Percentiles rank a stretch among this genome's conserved stretches.
Evolutionary conservation across 1,139 yeast genomes (phyloP).

Genomic region (Pichia sorboxylosa): DNA sequence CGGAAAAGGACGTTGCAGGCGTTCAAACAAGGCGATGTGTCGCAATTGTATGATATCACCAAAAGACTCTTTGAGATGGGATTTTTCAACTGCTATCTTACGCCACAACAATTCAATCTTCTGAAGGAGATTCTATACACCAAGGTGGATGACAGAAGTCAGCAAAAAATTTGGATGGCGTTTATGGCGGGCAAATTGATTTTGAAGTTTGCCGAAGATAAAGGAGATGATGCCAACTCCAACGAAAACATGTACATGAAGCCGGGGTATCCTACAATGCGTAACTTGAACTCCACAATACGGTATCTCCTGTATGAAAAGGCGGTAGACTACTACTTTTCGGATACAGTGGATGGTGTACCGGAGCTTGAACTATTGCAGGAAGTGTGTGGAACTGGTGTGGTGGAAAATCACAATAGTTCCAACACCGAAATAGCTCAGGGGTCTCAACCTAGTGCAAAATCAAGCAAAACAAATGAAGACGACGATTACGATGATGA

Average conservation of each 20-base stretch:
- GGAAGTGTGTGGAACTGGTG: not conserved
- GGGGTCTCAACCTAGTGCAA: not conserved
- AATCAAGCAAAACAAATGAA: slow-evolving; percentile 5
- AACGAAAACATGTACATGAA: slow-evolving; percentile 26
- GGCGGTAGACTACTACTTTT: slow-evolving; percentile 42
- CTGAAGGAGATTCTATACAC: slow-evolving; percentile 33
- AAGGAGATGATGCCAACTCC: slow-evolving; percentile 9
- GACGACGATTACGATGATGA: slow-evolving; percentile 2
- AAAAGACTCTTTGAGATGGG: slow-evolving; percentile 35
- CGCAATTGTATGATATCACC: slow-evolving; percentile 35
- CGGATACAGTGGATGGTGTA: not conserved
- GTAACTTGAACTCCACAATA: slow-evolving; percentile 48
- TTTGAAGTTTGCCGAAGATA: slow-evolving; percentile 24
- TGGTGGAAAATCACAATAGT: not conserved
- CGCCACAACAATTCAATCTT: slow-evolving; percentile 50
- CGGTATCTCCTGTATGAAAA: slow-evolving; percentile 65
- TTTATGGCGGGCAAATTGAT: slow-evolving; percentile 43
- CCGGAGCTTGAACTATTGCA: slow-evolving; percentile 9
- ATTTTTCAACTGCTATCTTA: slow-evolving; percentile 47
- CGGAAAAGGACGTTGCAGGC: slow-evolving; percentile 24
- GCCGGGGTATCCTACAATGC: slow-evolving; percentile 40
- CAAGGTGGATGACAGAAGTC: too few species aligned
- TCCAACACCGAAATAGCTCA: slow-evolving; percentile 2
- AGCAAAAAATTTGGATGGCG: slow-evolving; percentile 34
- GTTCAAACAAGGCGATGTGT: slow-evolving; percentile 32